Evolutionary conservation across 2,329 filamentous ascomycete species (phyloP), one percentile per base, ranked within the genome.

Genomic region (Fusarium austroafricanum): DNA sequence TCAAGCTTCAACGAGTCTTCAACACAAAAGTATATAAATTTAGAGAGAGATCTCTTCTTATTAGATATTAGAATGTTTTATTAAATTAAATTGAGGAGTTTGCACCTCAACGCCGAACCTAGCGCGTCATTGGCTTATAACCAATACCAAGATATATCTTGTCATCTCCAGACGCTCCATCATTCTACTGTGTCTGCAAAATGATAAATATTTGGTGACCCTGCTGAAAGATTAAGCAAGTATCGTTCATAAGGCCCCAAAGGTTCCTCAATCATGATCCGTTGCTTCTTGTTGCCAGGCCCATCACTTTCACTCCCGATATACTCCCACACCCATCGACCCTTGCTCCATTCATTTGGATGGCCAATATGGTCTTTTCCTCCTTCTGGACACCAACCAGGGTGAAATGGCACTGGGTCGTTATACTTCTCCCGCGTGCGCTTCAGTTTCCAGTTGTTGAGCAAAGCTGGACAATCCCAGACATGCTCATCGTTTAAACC

Each of bases 291-390:
- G 20, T 79, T 71, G 11, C 70, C 70, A 4, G 83, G 83, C 10
- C 82, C 83, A 3, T 78, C 71, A 20, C 71, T 67, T 53, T 84
- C 79, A 0, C 78, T 75, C 0, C 86, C 86, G 17, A 75, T 72
- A 45, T 86, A 88, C 71, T 85, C 82, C 86, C 85, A 88, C 3
- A 84, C 76, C 85, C 86, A 88, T 37, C 83, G 78, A 2, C 74
- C 74, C 28, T 77, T 70, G 10, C 73, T 66, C 33, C 70, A 74
- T 5, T 73, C 71, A 5, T 74, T 67, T 8, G 70, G 70, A 17
- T 68, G 58, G 5, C 69, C 70, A 14, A 70, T 65, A 10, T 66
- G 62, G 26, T 74, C 60, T 15, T 74, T 70, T 17, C 70, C 63
- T 18, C 59, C 67, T 6, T 67, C 55, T 17, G 74, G 75, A 65